Evolutionary conservation across 2,329 filamentous ascomycete species (phyloP), one percentile per base, ranked within the genome.

Genomic region (Pestalotiopsis sp.): DNA sequence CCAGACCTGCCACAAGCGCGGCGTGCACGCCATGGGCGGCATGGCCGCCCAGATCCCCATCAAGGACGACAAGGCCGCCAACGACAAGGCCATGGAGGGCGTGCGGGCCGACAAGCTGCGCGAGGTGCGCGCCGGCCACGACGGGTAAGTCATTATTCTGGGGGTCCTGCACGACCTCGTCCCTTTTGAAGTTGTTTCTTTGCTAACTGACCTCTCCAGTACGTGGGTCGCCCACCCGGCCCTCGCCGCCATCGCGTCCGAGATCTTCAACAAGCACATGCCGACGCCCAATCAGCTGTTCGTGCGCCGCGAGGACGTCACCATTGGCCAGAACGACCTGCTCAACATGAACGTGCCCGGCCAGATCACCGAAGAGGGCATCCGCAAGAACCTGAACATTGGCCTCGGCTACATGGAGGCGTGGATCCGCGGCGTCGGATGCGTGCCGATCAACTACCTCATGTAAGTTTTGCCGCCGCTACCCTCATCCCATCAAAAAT

Each of bases 21-120:
- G 95, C 67, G 96, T 98, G n/a, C 96, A 98, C 82, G 96, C 96
- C 73, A 98, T 98, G 96, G 91, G 96, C 75, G 96, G 96, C 73
- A 98, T 99, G 96, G 95, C 95, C 3, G 96, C 96, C 52, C 96
- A 98, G 83, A 99, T 99, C 78, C 96, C 96, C 71, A 98, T 98
- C 87, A 98, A 98, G 87, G 92, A 96, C 80, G 93, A 98, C 82
- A 89, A 91, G 75, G 90, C 88, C 62, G 95, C 95, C 79, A 98
- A 98, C 83, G 94, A 97, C 77, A 91, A 91, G 80, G 95, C 95
- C 73, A 98, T 98, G 95, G 93, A 94, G 73, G 92, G 90, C 70
- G 94, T 99, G 59, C 92, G 94, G 71, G 93, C 93, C 68, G 96
- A 99, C 83, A 99, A 99, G 88, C 89, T 99, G 70, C 94, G 96